Evolutionary conservation across 1,284 basidiomycete species (phyloP).

Genomic region (Microbotryum violaceum): DNA sequence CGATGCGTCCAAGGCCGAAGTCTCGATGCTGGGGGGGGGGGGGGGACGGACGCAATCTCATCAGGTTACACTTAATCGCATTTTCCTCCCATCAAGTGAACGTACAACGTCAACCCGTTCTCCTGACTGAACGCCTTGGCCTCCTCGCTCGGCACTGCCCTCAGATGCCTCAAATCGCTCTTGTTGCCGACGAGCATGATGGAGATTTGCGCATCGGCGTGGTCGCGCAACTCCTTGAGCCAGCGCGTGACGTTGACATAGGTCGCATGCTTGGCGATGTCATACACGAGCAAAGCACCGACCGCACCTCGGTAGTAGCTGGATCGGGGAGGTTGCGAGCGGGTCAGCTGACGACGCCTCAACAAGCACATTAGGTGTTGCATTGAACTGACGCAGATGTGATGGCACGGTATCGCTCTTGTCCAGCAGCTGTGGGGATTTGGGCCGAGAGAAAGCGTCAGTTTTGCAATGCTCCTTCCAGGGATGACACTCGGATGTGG

Average conservation of each 20-base stretch:
- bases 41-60: neutral
- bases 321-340: neutral
- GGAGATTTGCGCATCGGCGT: conserved; percentile 47
- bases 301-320: conserved; percentile 98
- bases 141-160: conserved; percentile 85
- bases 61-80: neutral
- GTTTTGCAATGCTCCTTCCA: neutral
- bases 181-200: conserved; percentile 57
- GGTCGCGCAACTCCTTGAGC: conserved; percentile 87
- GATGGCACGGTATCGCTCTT: conserved; percentile 98
- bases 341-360: neutral
- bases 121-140: conserved; percentile 36
- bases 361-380: no score
- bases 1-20: conserved; percentile 96
- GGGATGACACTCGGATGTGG: no score
- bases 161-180: conserved; percentile 94
- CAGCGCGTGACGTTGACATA: conserved; percentile 94
- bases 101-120: conserved; percentile 36
- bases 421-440: conserved; percentile 61
- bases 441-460: neutral
- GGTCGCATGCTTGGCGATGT: conserved; percentile 69
- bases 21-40: conserved; percentile 64
- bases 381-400: conserved; percentile 73
- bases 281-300: conserved; percentile 48
- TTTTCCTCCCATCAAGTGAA: neutral